Evolutionary conservation across 345 rosid species (phyloP), one percentile per base, ranked within the genome.

Genomic region (Garcia nutans): DNA sequence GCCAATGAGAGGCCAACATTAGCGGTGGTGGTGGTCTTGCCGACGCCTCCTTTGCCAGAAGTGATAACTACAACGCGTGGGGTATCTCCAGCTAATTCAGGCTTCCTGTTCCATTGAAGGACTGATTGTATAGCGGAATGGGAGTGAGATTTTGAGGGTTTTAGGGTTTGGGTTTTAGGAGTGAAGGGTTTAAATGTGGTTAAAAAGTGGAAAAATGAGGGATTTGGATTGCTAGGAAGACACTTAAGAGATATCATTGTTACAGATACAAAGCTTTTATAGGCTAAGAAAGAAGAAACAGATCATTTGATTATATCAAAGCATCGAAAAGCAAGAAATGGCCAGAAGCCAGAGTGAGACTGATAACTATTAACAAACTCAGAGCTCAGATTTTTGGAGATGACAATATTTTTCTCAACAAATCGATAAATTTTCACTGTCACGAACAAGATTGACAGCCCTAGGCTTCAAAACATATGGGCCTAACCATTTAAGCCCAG

Each of bases 1-100:
- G 98, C 99, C 0, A 96, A 84, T 50, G 99, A 96, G 84, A 96
- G 97, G 8, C 98, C 99, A n/a, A 96, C 89, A 57, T 96, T 96
- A n/a, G 99, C 97, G 15, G 98, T 91, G 74, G 99, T 89, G 2
- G 99, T 96, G 1, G 99, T 96, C 77, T 96, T 96, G 0, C 99
- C 98, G 64, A 96, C 98, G 10, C 99, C 99, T 8, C 97, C 99
- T 85, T 96, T 96, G 2, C 99, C 99, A 64, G 99, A 96, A 71
- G 98, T 96, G 71, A 96, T 96, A 8, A 96, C 99, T n/a, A 91
- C 97, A 24, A 96, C 94, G 1, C 99, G 92, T 11, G 97, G 98
- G 20, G 97, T 93, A 26, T 93, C 93, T 19, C 99, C 99, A 73
- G 99, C 88, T 57, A 96, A 81, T 71, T 96, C 87, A 5, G 99